Percentiles rank a stretch among this genome's conserved stretches.
These are phyloP conservation scores for Achaetomiella virescens DNA, from an alignment of 495 filamentous ascomycete species.

Conservation along the genomic window DNA sequence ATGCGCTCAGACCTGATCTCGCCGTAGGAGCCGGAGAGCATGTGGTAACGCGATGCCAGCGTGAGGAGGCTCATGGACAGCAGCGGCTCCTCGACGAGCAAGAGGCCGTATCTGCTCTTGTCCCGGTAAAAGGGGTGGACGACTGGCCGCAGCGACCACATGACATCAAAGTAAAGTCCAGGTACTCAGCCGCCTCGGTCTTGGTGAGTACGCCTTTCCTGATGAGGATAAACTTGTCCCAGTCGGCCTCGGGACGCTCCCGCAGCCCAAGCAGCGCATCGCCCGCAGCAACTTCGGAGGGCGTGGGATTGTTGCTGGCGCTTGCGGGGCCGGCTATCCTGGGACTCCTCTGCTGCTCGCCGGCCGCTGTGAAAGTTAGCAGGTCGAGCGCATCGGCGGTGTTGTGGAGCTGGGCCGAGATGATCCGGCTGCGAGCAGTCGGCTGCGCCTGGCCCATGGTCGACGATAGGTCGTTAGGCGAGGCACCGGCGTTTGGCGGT, in stretches of 20 bases:
- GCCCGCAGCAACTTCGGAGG: neutral
- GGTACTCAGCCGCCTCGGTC: neutral
- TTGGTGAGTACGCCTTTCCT: neutral
- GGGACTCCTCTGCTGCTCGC: neutral
- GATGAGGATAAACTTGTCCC: neutral
- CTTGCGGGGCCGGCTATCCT: neutral
- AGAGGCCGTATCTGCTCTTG: neutral
- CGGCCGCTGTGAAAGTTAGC: neutral
- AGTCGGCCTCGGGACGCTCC: neutral
- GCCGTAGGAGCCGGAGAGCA: neutral
- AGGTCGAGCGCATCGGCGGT: neutral
- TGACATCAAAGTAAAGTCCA: neutral
- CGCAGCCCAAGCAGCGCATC: neutral
- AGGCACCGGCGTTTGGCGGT: neutral
- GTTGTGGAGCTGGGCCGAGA: neutral
- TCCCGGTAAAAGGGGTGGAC: neutral
- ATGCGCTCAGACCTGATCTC: neutral
- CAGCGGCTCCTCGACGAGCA: neutral
- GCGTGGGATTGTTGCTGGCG: neutral
- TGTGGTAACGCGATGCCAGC: neutral
- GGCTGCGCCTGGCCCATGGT: neutral
- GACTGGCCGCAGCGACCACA: neutral
- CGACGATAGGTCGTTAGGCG: too few relatives aligned
- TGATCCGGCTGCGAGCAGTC: neutral
- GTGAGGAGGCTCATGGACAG: neutral